These are phyloP conservation scores for Kingdonia uniflora DNA, from an alignment of 164 flowering plant species.

Conservation along the genomic window DNA sequence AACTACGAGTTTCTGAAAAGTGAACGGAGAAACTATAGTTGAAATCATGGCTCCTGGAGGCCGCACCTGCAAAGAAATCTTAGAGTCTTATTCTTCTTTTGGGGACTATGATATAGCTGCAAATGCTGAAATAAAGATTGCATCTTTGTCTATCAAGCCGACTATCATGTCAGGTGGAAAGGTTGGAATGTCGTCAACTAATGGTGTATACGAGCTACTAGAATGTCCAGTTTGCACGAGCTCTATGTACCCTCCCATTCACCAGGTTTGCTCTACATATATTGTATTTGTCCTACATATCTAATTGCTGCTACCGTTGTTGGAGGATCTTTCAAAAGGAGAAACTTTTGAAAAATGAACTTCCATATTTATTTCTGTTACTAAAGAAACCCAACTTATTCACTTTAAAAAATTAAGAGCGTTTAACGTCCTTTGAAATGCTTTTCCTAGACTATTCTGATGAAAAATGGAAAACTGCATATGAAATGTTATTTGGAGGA, in stretches of 20 bases:
- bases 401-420: too few species aligned
- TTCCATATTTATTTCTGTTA: too few species aligned
- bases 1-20: neutral
- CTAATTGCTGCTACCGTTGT: too few species aligned
- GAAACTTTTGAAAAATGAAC: too few species aligned
- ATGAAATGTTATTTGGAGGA: too few species aligned
- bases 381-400: too few species aligned
- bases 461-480: too few species aligned
- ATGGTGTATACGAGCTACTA: conserved; percentile 65
- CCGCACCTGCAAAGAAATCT: conserved; percentile 40
- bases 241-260: conserved; percentile 72
- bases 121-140: conserved; percentile 18
- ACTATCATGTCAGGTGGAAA: conserved; percentile 25
- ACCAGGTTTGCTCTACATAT: conserved; percentile 40
- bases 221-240: conserved; percentile 58
- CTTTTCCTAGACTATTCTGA: too few species aligned
- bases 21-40: neutral
- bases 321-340: too few species aligned
- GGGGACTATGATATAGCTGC: conserved; percentile 29
- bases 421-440: too few species aligned
- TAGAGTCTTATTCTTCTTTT: conserved; percentile 27
- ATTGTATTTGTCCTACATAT: neutral
- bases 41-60: conserved; percentile 52
- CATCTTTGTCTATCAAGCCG: conserved; percentile 17
- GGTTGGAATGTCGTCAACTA: conserved; percentile 32